Evolutionary conservation across 2,329 filamentous ascomycete genomes (phyloP).

Genomic region (Lecanicillium sp.): DNA sequence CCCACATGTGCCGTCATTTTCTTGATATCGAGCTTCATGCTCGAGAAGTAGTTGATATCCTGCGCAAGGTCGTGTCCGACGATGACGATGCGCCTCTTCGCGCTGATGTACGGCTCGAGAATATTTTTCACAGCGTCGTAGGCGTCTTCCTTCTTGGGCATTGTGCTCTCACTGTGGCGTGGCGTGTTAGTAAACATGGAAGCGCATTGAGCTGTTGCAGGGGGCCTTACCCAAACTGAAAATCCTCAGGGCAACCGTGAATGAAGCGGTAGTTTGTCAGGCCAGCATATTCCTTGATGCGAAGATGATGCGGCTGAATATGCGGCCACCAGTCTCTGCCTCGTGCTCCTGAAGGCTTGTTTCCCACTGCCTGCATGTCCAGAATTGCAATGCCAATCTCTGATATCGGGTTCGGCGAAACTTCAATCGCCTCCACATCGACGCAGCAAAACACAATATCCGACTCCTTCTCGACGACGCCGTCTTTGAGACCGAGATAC

Average conservation of each 20-base stretch:
- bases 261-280: conserved; percentile 65
- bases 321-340: conserved; percentile 61
- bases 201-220: neutral
- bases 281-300: conserved; percentile 62
- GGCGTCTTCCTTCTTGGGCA: conserved; percentile 31
- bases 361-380: conserved; percentile 56
- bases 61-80: conserved; percentile 67
- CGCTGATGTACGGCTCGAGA: conserved; percentile 26
- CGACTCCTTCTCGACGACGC: conserved; percentile 1
- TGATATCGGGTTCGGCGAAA: conserved; percentile 59
- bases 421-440: conserved; percentile 79
- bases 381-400: conserved; percentile 82
- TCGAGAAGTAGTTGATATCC: conserved; percentile 64
- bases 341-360: conserved; percentile 51
- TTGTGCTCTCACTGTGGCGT: conserved; percentile 34
- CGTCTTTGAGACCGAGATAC: conserved; percentile 58
- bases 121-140: conserved; percentile 29
- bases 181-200: conserved; percentile 1
- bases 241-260: conserved; percentile 64
- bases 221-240: conserved; percentile 61
- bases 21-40: conserved; percentile 57
- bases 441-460: conserved; percentile 63
- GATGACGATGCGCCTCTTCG: conserved; percentile 55
- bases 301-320: conserved; percentile 69
- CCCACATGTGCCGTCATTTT: conserved; percentile 51